Conservation (phyloP, 2,329 filamentous ascomycete genomes). For the Daldinia sp. region DNA sequence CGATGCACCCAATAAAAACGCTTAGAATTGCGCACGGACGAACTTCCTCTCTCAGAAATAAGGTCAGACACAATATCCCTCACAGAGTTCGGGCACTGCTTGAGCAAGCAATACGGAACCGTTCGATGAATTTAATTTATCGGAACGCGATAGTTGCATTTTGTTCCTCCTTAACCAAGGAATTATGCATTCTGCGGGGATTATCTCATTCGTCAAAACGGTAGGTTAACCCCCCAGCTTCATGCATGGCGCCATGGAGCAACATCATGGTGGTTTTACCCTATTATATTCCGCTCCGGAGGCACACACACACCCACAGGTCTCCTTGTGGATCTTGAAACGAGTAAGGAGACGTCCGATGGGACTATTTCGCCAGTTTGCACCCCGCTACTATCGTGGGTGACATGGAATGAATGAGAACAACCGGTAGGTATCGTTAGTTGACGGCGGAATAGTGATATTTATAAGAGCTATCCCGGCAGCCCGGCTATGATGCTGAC, state of each 20-base stretch:
- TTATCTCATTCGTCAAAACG: constrained; percentile 41
- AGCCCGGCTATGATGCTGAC: constrained; percentile 26
- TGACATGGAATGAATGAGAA: background rate
- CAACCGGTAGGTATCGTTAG: background rate
- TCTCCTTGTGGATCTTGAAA: constrained; percentile 35
- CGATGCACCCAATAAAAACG: too few species aligned
- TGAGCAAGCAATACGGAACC: constrained; percentile 35
- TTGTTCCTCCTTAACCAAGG: constrained; percentile 29
- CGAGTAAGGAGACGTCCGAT: constrained; percentile 34
- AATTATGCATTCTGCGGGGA: constrained; percentile 38
- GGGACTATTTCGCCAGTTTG: constrained; percentile 27
- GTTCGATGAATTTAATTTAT: constrained; percentile 37
- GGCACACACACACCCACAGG: constrained; percentile 27
- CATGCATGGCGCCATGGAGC: constrained; percentile 33
- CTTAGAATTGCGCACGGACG: too few species aligned
- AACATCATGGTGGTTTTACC: constrained; percentile 33
- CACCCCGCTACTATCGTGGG: constrained; percentile 9
- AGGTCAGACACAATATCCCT: too few species aligned
- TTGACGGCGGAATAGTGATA: background rate
- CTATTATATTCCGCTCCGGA: constrained; percentile 36
- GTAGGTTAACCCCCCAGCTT: constrained; percentile 31
- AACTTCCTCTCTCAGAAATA: too few species aligned
- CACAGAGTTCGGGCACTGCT: too few species aligned
- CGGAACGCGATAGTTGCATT: constrained; percentile 32
- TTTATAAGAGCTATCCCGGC: constrained; percentile 15